Evolutionary conservation across 2,329 filamentous ascomycete species (phyloP).

Genomic region (Aureobasidium zeae): DNA sequence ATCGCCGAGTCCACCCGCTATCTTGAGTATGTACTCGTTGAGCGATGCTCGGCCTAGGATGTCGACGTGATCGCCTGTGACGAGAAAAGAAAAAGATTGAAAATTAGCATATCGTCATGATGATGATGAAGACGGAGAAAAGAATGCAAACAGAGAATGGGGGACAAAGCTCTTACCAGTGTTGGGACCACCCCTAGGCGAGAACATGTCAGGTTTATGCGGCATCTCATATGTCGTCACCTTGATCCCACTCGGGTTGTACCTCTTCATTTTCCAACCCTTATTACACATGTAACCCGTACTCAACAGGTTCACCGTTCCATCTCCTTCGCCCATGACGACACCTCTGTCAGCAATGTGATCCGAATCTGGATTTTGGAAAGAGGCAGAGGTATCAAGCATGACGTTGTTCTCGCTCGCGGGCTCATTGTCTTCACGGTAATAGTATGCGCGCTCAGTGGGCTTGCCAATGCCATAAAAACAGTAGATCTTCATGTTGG

Average conservation of each 20-base stretch:
- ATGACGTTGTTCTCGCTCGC: slow-evolving; percentile 54
- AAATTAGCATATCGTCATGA: not conserved
- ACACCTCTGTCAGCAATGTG: slow-evolving; percentile 79
- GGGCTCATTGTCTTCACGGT: slow-evolving; percentile 60
- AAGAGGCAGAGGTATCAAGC: slow-evolving; percentile 60
- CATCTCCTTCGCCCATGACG: slow-evolving; percentile 91
- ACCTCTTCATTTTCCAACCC: slow-evolving; percentile 87
- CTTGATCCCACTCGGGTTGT: slow-evolving; percentile 76
- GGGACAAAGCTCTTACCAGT: too few species aligned
- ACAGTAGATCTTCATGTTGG: slow-evolving; percentile 88
- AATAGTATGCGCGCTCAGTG: slow-evolving; percentile 88
- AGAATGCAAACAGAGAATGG: too few species aligned
- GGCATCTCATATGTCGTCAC: slow-evolving; percentile 91
- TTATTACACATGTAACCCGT: slow-evolving; percentile 94
- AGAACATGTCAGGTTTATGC: slow-evolving; percentile 89
- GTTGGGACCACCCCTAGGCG: slow-evolving; percentile 61
- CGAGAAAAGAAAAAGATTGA: too few species aligned
- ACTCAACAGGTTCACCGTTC: slow-evolving; percentile 87
- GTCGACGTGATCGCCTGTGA: slow-evolving; percentile 87
- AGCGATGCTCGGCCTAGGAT: slow-evolving; percentile 81
- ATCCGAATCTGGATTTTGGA: slow-evolving; percentile 52
- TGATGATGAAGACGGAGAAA: too few species aligned
- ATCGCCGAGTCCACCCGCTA: slow-evolving; percentile 77
- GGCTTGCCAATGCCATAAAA: slow-evolving; percentile 95
- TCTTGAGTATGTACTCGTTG: slow-evolving; percentile 79